Base-by-base conservation (phyloP, 2,329 filamentous ascomycete genomes). In the Fusarium tjaetaba region DNA sequence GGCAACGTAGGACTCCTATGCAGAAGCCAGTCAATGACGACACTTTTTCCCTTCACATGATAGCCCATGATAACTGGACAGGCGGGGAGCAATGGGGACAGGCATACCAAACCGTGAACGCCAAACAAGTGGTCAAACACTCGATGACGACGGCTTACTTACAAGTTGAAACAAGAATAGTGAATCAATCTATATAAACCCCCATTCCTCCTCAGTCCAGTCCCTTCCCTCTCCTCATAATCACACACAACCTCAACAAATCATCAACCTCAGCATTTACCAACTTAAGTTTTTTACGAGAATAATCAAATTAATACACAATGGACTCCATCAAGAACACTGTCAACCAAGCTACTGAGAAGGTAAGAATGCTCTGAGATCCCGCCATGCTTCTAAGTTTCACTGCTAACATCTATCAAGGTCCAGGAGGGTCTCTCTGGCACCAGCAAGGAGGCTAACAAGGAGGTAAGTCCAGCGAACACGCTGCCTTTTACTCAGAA, bases 401-500 rank as follows among this genome's bases (percentile, higher is more conserved):
- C n/a, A n/a, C 4, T 24, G 14, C 41, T 46, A 34, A 49, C n/a
- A 22, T 22, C 10, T n/a, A n/a, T 92, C 86, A 84, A 85, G 78
- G 82, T 90, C 80, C 86, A 91, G 85, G 84, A 90, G 81, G 85
- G 85, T 70, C 80, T 85, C 72, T 84, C 85, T 70, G 86, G 87
- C 75, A 84, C 88, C 70, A 89, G 86, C 84, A 92, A 93, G 89
- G 90, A 92, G 85, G 85, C 85, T 85, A 92, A 93, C 88, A 92
- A 93, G 88, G 80, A 87, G 75, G 49, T 53, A 26, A 26, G 49
- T 9, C 32, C 16, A 9, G 7, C 28, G 46, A 49, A 16, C 15
- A n/a, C 20, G n/a, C 48, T 24, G 20, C 7, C 6, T 10, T 18
- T 24, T 43, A 15, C 10, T 43, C 42, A 26, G 24, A 26, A 26